Evolutionary conservation across 352 stramenopile genomes (phyloP).

Genomic region (Phytopythium cucurbitacearum): DNA sequence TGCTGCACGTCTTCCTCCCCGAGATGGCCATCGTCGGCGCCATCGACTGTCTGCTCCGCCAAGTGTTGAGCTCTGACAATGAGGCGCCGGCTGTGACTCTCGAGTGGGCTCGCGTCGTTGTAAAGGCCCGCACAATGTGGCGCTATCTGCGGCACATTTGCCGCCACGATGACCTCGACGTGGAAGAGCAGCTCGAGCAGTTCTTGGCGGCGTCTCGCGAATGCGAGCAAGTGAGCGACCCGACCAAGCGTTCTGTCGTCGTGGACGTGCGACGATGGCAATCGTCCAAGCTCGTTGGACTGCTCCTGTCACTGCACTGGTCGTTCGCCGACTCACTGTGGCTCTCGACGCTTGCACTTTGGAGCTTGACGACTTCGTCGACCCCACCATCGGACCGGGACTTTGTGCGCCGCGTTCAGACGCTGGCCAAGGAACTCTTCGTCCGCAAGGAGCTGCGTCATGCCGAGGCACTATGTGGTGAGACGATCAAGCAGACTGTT

Average conservation of each 20-base stretch:
- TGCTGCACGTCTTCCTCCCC: slow-evolving; percentile 74
- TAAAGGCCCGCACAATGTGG: slow-evolving; percentile 49
- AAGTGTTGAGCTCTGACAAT: slow-evolving; percentile 8
- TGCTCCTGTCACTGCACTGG: slow-evolving; percentile 66
- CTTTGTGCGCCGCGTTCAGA: slow-evolving; percentile 48
- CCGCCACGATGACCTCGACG: slow-evolving; percentile 44
- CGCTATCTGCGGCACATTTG: slow-evolving; percentile 66
- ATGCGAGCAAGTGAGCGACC: slow-evolving; percentile 10
- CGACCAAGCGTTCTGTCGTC: slow-evolving; percentile 12
- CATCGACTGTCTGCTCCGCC: slow-evolving; percentile 36
- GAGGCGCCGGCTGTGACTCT: slow-evolving; percentile 10
- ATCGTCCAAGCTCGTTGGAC: slow-evolving; percentile 36
- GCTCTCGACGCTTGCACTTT: slow-evolving; percentile 48
- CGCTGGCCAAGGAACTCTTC: slow-evolving; percentile 51
- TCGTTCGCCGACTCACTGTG: slow-evolving; percentile 78
- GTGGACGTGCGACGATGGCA: slow-evolving; percentile 35
- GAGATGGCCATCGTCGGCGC: slow-evolving; percentile 70
- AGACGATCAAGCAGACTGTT: slow-evolving; percentile 72
- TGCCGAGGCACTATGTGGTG: slow-evolving; percentile 68
- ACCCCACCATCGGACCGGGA: slow-evolving; percentile 31
- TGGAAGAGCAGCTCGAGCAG: slow-evolving; percentile 27
- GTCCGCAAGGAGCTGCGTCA: slow-evolving; percentile 32
- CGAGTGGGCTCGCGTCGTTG: slow-evolving; percentile 24
- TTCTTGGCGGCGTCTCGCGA: slow-evolving; percentile 23
- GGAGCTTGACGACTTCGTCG: slow-evolving; percentile 19